Percentiles rank a stretch among this genome's conserved stretches.
Evolutionary conservation across 2,329 filamentous ascomycete species (phyloP).

Genomic region (Aspergillus fumigatus): DNA sequence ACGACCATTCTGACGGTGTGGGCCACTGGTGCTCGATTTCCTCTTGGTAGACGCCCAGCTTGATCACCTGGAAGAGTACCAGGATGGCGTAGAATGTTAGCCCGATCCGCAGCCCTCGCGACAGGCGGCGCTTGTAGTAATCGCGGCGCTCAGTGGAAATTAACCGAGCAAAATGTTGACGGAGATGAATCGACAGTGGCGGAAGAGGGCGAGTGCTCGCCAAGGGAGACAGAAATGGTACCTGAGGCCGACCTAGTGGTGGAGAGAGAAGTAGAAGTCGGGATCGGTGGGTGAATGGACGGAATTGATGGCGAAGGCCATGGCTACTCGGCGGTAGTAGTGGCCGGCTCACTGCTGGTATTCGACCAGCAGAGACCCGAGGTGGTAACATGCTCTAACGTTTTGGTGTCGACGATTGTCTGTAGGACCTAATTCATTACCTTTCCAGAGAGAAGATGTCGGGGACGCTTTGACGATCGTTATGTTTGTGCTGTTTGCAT

Average conservation of each 20-base stretch:
- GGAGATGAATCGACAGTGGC: conserved; percentile 50
- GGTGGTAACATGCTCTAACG: conserved; percentile 29
- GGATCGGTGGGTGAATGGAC: conserved; percentile 57
- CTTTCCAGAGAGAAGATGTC: not conserved
- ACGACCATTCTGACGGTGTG: conserved; percentile 77
- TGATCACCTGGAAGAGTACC: conserved; percentile 56
- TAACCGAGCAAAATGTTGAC: conserved; percentile 59
- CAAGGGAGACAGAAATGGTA: conserved; percentile 61
- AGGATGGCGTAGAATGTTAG: conserved; percentile 67
- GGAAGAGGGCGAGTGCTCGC: conserved; percentile 43
- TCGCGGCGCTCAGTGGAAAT: conserved; percentile 68
- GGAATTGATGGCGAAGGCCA: conserved; percentile 24
- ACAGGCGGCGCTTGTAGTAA: conserved; percentile 46
- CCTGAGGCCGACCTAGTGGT: conserved; percentile 54
- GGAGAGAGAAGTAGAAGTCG: conserved; percentile 50
- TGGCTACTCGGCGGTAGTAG: conserved; percentile 30
- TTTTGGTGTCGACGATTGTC: not conserved
- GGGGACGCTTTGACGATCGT: not conserved
- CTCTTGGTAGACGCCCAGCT: conserved; percentile 68
- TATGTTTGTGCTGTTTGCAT: conserved; percentile 17
- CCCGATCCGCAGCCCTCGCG: conserved; percentile 65
- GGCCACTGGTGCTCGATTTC: conserved; percentile 70
- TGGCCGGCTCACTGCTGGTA: conserved; percentile 35
- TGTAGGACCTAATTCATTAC: not conserved
- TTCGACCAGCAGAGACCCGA: conserved; percentile 34